These are phyloP conservation scores for Aspergillus pseudoglaucus DNA, from an alignment of 2,329 filamentous ascomycete genomes.

Conservation along the genomic window DNA sequence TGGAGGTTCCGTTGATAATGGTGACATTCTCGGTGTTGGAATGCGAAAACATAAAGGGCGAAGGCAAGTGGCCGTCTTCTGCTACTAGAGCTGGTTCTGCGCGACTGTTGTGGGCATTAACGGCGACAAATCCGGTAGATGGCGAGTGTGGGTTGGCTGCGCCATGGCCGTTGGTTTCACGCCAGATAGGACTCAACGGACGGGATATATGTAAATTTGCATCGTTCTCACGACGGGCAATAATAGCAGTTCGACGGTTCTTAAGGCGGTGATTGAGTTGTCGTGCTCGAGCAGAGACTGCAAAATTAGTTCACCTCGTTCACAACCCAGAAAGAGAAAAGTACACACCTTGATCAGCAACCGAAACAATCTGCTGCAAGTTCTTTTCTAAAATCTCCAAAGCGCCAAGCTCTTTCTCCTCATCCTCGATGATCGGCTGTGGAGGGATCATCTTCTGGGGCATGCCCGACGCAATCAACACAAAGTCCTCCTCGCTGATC, in stretches of 20 bases:
- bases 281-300: slow-evolving; percentile 62
- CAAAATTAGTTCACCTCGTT: slow-evolving; percentile 2
- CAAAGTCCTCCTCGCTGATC: slow-evolving; percentile 81
- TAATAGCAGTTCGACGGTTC: slow-evolving; percentile 66
- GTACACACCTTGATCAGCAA: slow-evolving; percentile 64
- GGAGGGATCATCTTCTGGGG: slow-evolving; percentile 75
- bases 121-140: slow-evolving; percentile 51
- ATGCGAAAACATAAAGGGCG: slow-evolving; percentile 36
- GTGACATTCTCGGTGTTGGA: slow-evolving; percentile 41
- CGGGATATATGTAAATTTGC: slow-evolving; percentile 25
- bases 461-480: slow-evolving; percentile 74
- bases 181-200: slow-evolving; percentile 32
- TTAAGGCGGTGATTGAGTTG: slow-evolving; percentile 77
- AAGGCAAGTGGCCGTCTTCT: slow-evolving; percentile 26
- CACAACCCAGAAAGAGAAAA: not conserved
- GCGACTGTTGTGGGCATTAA: slow-evolving; percentile 46
- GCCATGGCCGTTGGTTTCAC: slow-evolving; percentile 27
- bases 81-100: slow-evolving; percentile 27
- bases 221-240: slow-evolving; percentile 53
- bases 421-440: slow-evolving; percentile 76
- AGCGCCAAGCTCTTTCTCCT: slow-evolving; percentile 75
- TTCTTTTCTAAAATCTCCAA: slow-evolving; percentile 78
- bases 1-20: slow-evolving; percentile 42
- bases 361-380: slow-evolving; percentile 67
- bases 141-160: slow-evolving; percentile 38